Base-by-base conservation (phyloP, 495 filamentous ascomycete species). In the Amniculicola lignicola region DNA sequence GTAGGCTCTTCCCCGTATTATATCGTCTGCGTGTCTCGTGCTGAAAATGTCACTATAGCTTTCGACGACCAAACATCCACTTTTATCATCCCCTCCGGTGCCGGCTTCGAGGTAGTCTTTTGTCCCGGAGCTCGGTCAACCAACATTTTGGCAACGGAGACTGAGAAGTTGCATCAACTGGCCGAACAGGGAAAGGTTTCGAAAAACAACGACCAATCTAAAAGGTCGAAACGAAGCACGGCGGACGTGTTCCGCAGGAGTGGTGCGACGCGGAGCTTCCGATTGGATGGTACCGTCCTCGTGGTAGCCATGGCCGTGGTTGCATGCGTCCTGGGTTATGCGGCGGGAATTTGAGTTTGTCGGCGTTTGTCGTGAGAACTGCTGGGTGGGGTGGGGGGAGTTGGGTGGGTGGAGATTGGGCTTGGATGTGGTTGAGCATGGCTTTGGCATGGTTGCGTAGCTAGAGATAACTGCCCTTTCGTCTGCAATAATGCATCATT, bases 1-100 rank as follows among this genome's bases (percentile, higher is more conserved):
- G 73, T 76, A 62, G 37, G 72, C 61, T 36, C 11, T 2, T 25
- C 12, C n/a, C 7, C 19, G 48, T 39, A 21, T 42, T 11, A 25
- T 4, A 15, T 11, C 15, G 48, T 22, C 24, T 36, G 39, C 23
- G 27, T 46, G 12, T 15, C 24, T n/a, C 21, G 15, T 10, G 45
- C 27, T 21, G 45, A 51, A 15, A 40, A n/a, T 23, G 16, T 55
- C 12, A 14, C 10, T 15, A 12, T 22, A 73, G 85, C 88, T 9
- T 91, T 81, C 59, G 86, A 92, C 62, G 88, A 92, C 70, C 71
- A 79, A 45, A 77, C 76, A 4, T 84, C 80, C 37, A 91, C 87
- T 0, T 91, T 92, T 67, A 84, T 88, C 53, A 77, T 89, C 6
- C 86, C 88, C 0, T 72, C 72, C 22, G 86, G 86, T 4, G 82